A percentile compares a stretch with the other conserved stretches of the same genome.
Conservation (phyloP, 2,329 filamentous ascomycete species). For the Trichophyton simii region DNA sequence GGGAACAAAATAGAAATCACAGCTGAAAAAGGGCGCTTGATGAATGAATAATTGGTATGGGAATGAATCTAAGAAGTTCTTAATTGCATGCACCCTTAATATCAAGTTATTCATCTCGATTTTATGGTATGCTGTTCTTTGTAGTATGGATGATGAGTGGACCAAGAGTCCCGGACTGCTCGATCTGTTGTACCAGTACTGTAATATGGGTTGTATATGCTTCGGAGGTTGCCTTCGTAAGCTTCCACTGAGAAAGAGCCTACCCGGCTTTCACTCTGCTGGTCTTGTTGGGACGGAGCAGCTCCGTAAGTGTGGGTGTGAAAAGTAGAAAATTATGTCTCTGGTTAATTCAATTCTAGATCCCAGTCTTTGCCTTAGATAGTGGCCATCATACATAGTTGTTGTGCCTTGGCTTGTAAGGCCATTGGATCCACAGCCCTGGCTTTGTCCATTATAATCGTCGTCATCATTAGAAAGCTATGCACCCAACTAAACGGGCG, state of each 20-base stretch:
- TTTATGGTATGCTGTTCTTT: background rate
- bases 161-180: no score
- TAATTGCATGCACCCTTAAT: background rate
- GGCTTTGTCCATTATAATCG: background rate
- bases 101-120: background rate
- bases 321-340: background rate
- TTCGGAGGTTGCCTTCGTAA: no score
- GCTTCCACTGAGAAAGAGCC: no score
- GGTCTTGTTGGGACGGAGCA: no score
- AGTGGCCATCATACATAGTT: background rate
- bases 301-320: no score
- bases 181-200: no score
- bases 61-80: background rate
- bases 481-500: background rate
- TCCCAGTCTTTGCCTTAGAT: background rate
- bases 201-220: no score
- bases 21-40: background rate
- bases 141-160: no score
- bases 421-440: background rate
- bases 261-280: no score
- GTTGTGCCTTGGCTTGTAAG: background rate
- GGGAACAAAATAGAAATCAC: conserved; percentile 1
- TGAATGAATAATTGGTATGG: conserved; percentile 1
- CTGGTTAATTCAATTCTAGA: background rate
- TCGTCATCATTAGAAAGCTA: background rate